Evolutionary conservation across 2,329 filamentous ascomycete genomes (phyloP), one percentile per base, ranked within the genome.

Genomic region (Neobulgaria alba): DNA sequence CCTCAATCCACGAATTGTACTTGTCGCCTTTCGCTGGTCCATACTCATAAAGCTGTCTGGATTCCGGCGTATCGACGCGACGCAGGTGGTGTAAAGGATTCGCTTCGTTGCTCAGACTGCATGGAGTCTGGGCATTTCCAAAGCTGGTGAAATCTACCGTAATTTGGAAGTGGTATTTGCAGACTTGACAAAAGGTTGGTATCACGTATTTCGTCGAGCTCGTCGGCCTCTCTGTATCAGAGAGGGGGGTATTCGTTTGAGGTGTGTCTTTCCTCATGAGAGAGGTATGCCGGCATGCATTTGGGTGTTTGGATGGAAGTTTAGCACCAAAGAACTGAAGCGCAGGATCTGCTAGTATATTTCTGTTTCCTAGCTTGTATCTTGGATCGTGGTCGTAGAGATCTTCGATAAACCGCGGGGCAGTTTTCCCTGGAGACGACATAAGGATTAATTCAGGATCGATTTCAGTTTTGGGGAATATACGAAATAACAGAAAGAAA

Each of bases 11-110:
- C 12, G 39, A 36, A 19, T 58, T 42, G 43, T 58, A 53, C 36
- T 52, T 56, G n/a, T 33, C 16, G 5, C 39, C 63, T 23, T 53
- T 43, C 21, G 42, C 12, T 45, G 4, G 55, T 51, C 14, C 56
- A 52, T 50, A 50, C 23, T 62, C 53, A 38, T 58, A 58, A 16
- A 58, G 53, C 41, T 62, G 57, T 26, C 56, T 61, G 29, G 63
- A 71, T 12, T 26, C 23, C n/a, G n/a, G n/a, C n/a, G n/a, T n/a
- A 26, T 66, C 60, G 3, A 46, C 39, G 33, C 51, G 43, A n/a
- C 46, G 51, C 43, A 82, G 69, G 57, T 85, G 80, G 57, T 85
- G 81, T 4, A 84, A 58, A 20, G 75, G 74, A 47, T 66, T 69
- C 1, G 68, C 61, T 9, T 54, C 45, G 39, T 64, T 75, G 4